Base-by-base conservation (phyloP, 805 yeast genomes). In the Pichia ethanolica region DNA sequence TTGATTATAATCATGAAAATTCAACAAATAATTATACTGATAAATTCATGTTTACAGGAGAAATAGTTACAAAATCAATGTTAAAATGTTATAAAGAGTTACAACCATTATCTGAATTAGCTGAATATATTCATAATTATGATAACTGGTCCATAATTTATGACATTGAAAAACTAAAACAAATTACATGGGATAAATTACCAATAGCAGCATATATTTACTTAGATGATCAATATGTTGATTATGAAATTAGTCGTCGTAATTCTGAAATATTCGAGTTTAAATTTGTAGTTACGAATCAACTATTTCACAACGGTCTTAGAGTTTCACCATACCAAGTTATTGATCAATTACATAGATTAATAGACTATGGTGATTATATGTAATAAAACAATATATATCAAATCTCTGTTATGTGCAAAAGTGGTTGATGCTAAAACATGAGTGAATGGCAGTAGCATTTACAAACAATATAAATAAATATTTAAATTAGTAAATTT, bases 121-220 rank as follows among this genome's bases (percentile, higher is more conserved):
- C 81, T 1, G 38, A 56, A 6, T 46, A 51, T 4, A 54, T 75
- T 27, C 66, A 70, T 12, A 60, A 64, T 54, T 64, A 66, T 7
- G 52, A 62, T 5, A 42, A 59, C 13, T 67, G 70, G 68, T 39
- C 57, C 2, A 25, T 39, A 9, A 14, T 66, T 0, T 64, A 63
- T 48, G 46, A 60, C 38, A 35, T 53, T 3, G 55, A 57, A 12
- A 66, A 63, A 9, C 50, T 67, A 33, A 43, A 46, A 35, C 44
- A 40, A 3, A 51, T 60, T 8, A 40, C 44, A 3, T 55, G 50
- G 45, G 48, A 51, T 3, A 36, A 45, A 8, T 34, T 61, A 9
- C 79, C 79, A 0, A 68, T 77, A n/a, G 78, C 71, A 12, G 78
- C 80, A 7, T 76, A 78, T 7, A 63, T 75, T 5, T 78, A 76